A percentile compares a stretch with the other conserved stretches of the same genome.
These are phyloP conservation scores for Russula dissimulans DNA, from an alignment of 768 basidiomycete species.

Conservation along the genomic window DNA sequence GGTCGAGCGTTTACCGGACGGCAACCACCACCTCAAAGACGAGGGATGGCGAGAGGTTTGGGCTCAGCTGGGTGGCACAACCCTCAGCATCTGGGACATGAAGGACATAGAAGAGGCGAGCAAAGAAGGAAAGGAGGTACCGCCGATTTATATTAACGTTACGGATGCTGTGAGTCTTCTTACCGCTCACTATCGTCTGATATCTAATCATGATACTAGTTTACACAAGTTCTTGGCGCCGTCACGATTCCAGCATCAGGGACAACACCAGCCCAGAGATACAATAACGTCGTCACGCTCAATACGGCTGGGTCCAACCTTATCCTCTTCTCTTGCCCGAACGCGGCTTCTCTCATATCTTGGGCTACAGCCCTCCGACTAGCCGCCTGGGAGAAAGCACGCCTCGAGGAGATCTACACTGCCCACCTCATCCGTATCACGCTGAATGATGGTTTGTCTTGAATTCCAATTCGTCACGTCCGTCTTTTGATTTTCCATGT, in stretches of 20 bases:
- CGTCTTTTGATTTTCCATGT: background rate
- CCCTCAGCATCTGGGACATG: constrained; percentile 89
- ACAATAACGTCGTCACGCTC: constrained; percentile 74
- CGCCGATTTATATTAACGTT: constrained; percentile 78
- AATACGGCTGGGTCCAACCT: constrained; percentile 93
- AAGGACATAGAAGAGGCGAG: constrained; percentile 78
- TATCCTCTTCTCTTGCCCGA: constrained; percentile 79
- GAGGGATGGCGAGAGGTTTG: constrained; percentile 80
- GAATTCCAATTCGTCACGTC: background rate
- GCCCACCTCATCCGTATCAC: constrained; percentile 83
- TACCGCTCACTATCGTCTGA: constrained; percentile 6
- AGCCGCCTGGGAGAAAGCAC: constrained; percentile 89
- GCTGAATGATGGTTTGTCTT: constrained; percentile 37
- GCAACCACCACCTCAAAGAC: constrained; percentile 57
- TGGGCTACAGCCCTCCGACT: constrained; percentile 91
- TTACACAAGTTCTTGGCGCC: constrained; percentile 69
- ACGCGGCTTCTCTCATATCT: constrained; percentile 56
- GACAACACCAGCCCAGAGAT: constrained; percentile 44
- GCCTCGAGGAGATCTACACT: constrained; percentile 95
- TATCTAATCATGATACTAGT: constrained; percentile 34
- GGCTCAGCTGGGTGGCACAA: constrained; percentile 86
- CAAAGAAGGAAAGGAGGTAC: constrained; percentile 69
- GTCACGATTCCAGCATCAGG: constrained; percentile 53
- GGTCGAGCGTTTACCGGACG: constrained; percentile 71
- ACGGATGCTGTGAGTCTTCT: constrained; percentile 71